A percentile compares a stretch with the other conserved stretches of the same genome.
These are phyloP conservation scores for Gossypium gossypioides DNA, from an alignment of 441 rosid genomes.

Conservation along the genomic window DNA sequence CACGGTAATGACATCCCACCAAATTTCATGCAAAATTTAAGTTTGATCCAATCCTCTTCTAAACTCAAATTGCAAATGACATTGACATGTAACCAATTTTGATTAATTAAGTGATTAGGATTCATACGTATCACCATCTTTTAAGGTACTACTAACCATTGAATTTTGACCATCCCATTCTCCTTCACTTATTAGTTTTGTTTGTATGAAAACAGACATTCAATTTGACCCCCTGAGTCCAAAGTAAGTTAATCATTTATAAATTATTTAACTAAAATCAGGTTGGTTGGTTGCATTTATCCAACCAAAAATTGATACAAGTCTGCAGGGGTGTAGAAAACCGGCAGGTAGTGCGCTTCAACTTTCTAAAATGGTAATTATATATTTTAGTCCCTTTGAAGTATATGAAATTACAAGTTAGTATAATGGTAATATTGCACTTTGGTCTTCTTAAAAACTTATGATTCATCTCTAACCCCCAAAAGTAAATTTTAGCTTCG, in stretches of 20 bases:
- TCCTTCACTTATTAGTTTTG: neutral
- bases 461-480: too few relatives aligned
- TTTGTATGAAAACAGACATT: neutral
- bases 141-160: neutral
- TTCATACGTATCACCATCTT: neutral
- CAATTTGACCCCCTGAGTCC: neutral
- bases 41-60: neutral
- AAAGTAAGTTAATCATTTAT: neutral
- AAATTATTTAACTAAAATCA: too few relatives aligned
- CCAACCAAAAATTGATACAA: too few relatives aligned
- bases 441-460: too few relatives aligned
- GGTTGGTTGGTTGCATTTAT: too few relatives aligned
- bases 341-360: too few relatives aligned
- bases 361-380: too few relatives aligned
- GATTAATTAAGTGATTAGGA: neutral
- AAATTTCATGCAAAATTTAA: neutral
- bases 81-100: neutral
- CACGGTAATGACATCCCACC: neutral
- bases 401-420: too few relatives aligned
- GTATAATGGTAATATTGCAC: too few relatives aligned
- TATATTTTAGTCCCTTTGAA: too few relatives aligned
- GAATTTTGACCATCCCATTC: neutral
- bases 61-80: neutral
- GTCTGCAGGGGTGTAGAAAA: too few relatives aligned
- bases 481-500: too few relatives aligned